Evolutionary conservation across 257 asterid species (phyloP).

Genomic region (Prunella vulgaris): DNA sequence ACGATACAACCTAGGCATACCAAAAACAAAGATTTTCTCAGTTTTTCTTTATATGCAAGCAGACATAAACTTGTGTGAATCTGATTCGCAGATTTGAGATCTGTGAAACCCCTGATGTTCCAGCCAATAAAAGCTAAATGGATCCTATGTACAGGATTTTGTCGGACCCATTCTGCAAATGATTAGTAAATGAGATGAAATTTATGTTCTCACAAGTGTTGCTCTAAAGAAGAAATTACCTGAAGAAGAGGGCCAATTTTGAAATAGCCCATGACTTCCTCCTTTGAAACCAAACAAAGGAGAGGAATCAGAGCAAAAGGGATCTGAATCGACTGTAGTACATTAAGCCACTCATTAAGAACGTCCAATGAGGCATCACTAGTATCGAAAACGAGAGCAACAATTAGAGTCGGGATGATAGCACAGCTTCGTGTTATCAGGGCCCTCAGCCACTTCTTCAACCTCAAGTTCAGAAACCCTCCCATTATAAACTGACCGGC

Average conservation of each 20-base stretch:
- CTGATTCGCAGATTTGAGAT: no score
- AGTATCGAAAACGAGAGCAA: conserved; percentile 65
- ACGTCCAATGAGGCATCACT: conserved; percentile 62
- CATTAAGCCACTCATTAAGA: conserved; percentile 78
- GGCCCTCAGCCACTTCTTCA: conserved; percentile 79
- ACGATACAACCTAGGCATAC: conserved; percentile 42
- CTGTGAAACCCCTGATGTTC: no score
- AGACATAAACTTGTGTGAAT: no score
- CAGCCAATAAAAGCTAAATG: no score
- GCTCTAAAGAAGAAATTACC: conserved; percentile 28
- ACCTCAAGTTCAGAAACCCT: conserved; percentile 55
- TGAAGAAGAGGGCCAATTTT: conserved; percentile 56
- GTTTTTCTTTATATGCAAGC: neutral
- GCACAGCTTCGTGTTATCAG: conserved; percentile 73
- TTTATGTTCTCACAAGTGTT: no score
- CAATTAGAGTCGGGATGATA: conserved; percentile 61
- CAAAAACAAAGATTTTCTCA: conserved; percentile 5
- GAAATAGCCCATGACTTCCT: conserved; percentile 79
- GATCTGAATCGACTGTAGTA: conserved; percentile 74
- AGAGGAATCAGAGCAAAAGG: conserved; percentile 82
- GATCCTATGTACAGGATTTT: no score
- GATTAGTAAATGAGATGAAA: no score
- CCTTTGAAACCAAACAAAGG: conserved; percentile 68
- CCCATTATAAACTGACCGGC: conserved; percentile 89
- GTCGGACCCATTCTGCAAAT: no score